A percentile compares a stretch with the other conserved stretches of the same genome.
phyloP scores from a whole-genome alignment of 768 basidiomycete species.

The Rhizopogon vulgaris region DNA sequence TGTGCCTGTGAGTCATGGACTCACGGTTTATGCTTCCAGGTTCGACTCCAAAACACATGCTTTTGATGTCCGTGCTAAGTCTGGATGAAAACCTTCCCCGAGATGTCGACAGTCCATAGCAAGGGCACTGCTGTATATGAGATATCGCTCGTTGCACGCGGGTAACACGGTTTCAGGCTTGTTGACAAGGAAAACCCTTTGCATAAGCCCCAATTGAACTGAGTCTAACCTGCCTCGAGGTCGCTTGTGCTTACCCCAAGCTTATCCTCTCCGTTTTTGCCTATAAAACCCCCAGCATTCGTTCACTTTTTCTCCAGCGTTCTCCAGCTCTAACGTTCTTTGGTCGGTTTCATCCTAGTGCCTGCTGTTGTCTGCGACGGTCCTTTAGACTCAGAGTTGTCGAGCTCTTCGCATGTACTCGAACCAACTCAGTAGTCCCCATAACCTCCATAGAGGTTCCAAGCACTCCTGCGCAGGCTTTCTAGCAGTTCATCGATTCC shows the following conservation, averaged over 20 bases:
- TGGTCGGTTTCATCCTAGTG: not conserved
- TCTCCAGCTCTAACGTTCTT: not conserved
- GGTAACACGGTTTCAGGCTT: too few relatives aligned
- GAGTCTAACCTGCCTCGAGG: too few relatives aligned
- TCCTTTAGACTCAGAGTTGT: constrained; percentile 18
- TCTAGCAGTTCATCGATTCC: constrained; percentile 40
- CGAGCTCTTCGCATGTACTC: constrained; percentile 83
- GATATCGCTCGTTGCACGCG: too few relatives aligned
- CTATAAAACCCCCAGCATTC: constrained; percentile 19
- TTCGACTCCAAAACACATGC: constrained; percentile 1
- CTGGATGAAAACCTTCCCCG: too few relatives aligned
- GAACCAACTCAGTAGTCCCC: constrained; percentile 84
- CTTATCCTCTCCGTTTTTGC: constrained; percentile 5
- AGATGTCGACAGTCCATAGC: too few relatives aligned
- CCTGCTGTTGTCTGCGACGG: constrained; percentile 12
- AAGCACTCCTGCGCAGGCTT: constrained; percentile 78
- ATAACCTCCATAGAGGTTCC: constrained; percentile 82
- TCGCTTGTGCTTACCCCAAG: constrained; percentile 7
- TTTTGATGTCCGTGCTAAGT: too few relatives aligned
- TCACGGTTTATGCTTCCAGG: too few relatives aligned
- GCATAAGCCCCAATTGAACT: too few relatives aligned
- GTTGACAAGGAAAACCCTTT: too few relatives aligned
- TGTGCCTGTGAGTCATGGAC: too few relatives aligned
- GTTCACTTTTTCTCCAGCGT: not conserved
- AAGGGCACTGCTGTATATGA: too few relatives aligned